These are phyloP conservation scores for Trypanosoma caninum DNA, from an alignment of 208 protist genomes.

Conservation along the genomic window DNA sequence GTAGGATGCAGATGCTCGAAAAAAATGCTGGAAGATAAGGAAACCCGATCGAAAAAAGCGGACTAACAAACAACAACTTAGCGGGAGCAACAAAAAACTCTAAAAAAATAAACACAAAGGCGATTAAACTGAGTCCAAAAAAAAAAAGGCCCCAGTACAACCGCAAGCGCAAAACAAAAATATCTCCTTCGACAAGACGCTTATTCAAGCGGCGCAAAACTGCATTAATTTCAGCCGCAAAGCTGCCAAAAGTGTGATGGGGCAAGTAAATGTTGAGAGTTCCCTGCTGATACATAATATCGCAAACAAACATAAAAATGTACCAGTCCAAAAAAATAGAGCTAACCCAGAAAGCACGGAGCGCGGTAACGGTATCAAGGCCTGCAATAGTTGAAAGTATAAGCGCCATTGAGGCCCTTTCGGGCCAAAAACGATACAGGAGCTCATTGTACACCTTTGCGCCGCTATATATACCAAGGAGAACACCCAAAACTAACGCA, in stretches of 20 bases:
- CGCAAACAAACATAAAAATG: conserved; percentile 30
- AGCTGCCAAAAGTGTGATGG: conserved; percentile 33
- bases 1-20: conserved; percentile 17
- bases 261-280: conserved; percentile 34
- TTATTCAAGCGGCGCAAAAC: background rate
- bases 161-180: conserved; percentile 1
- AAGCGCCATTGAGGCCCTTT: conserved; percentile 24
- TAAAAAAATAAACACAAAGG: conserved; percentile 20
- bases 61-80: conserved; percentile 2
- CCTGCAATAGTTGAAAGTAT: conserved; percentile 20
- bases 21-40: conserved; percentile 14
- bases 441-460: conserved; percentile 42
- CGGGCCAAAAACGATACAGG: conserved; percentile 25
- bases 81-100: conserved; percentile 7
- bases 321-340: conserved; percentile 35
- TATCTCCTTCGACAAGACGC: background rate
- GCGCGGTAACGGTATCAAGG: conserved; percentile 1
- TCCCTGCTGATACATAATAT: conserved; percentile 49
- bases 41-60: conserved; percentile 2
- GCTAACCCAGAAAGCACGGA: conserved; percentile 19
- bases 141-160: conserved; percentile 33
- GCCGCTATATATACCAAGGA: conserved; percentile 30
- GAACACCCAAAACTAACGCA: conserved; percentile 21
- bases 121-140: conserved; percentile 29
- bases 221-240: conserved; percentile 21